Base-by-base conservation (phyloP, 2,329 filamentous ascomycete species). In the Arthrocladium fulminans region DNA sequence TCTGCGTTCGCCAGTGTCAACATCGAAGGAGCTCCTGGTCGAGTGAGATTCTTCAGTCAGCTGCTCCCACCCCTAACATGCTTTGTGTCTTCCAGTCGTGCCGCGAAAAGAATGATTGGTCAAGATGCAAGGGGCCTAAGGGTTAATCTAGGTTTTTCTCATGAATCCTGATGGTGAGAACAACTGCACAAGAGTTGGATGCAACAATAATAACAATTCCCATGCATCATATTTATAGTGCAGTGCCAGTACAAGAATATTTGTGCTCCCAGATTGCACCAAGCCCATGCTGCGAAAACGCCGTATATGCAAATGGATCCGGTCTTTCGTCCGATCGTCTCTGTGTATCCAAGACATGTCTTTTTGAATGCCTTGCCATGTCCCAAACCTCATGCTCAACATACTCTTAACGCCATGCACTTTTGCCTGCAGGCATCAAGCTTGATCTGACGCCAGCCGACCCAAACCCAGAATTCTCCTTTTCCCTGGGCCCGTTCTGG, bases 341-440 rank as follows among this genome's bases (percentile, higher is more conserved):
- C 23, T 3, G 15, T 25, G 13, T 22, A 20, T 23, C 22, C 37
- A 15, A 40, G 22, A 15, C 37, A 15, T 40, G 22, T 40, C 7
- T 40, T 13, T 20, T 3, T 24, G 13, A n/a, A 25, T 23, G 19
- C 39, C 22, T 40, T 10, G n/a, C 39, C 22, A 20, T 10, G n/a
- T 12, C 39, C 24, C 9, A 23, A 25, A 10, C 19, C 38, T 32
- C 10, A 22, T 6, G 13, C 35, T 34, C 17, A 23, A 15, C n/a
- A 20, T 24, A 17, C 15, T 43, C 45, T 56, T 37, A 58, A 37
- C 56, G 54, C 56, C 56, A 58, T 17, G 56, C 51, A 3, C 49
- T 50, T 34, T 58, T 58, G 4, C 51, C 50, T 20, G 29, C 29
- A 19, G 56, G 56, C 54, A 58, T 55, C 41, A 58, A 27, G 42